phyloP scores from a whole-genome alignment of 2,329 filamentous ascomycete species.

The Fusarium sp. region DNA sequence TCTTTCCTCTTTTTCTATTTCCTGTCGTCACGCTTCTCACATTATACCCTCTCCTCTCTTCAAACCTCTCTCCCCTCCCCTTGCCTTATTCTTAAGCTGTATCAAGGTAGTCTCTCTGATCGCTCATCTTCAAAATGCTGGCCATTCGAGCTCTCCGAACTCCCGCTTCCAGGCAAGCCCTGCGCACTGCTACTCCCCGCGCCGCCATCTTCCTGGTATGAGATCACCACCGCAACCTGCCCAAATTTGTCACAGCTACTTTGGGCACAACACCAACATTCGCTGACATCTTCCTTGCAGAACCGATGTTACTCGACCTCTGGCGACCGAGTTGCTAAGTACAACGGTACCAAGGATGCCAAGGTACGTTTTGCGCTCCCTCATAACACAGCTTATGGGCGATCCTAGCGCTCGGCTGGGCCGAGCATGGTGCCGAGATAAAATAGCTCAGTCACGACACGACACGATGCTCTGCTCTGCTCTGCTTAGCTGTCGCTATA shows the following conservation, averaged over 20 bases:
- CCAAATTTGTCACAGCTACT: constrained; percentile 6
- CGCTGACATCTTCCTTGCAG: constrained; percentile 52
- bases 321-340: constrained; percentile 86
- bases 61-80: constrained; percentile 7
- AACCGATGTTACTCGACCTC: constrained; percentile 74
- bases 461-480: constrained; percentile 14
- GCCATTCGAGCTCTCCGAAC: constrained; percentile 82
- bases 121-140: constrained; percentile 75
- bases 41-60: constrained; percentile 34
- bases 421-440: constrained; percentile 49
- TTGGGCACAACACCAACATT: constrained; percentile 35
- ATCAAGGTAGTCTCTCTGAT: constrained; percentile 28
- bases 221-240: constrained; percentile 39
- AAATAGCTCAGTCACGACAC: constrained; percentile 59
- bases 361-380: constrained; percentile 73
- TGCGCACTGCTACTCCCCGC: constrained; percentile 76
- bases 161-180: constrained; percentile 81
- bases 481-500: constrained; percentile 25
- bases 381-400: constrained; percentile 25
- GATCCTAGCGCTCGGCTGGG: constrained; percentile 44
- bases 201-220: constrained; percentile 59
- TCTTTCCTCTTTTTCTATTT: constrained; percentile 33
- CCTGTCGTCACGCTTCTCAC: constrained; percentile 30
- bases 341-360: constrained; percentile 88
- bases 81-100: constrained; percentile 39